A percentile compares a stretch with the other conserved stretches of the same genome.
These are phyloP conservation scores for Trebouxia sp. DNA, from an alignment of 139 green algal species.

Conservation along the genomic window DNA sequence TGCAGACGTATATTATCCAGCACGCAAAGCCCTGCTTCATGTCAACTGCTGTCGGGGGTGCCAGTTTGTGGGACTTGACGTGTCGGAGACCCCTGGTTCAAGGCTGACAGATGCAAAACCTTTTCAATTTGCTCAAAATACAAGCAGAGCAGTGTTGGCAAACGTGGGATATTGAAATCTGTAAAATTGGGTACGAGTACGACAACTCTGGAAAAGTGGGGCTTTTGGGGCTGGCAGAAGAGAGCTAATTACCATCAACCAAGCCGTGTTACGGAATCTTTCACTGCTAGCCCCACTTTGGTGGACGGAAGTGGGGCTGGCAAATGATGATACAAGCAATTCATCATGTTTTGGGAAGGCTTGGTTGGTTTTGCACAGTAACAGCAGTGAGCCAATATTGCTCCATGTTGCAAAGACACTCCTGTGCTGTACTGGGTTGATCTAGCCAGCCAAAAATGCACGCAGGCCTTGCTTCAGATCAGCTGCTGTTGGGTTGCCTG, in stretches of 20 bases:
- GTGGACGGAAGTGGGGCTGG: conserved; percentile 18
- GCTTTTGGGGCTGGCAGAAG: conserved; percentile 20
- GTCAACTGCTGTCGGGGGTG: conserved; percentile 21
- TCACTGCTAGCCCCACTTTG: conserved; percentile 20
- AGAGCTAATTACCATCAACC: conserved; percentile 22
- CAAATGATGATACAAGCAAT: conserved; percentile 25
- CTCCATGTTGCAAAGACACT: conserved; percentile 24
- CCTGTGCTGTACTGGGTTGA: conserved; percentile 21
- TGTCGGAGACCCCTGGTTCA: conserved; percentile 18
- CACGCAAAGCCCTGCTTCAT: conserved; percentile 26
- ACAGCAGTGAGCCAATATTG: conserved; percentile 20
- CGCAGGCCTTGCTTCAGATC: background rate
- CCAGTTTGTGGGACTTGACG: conserved; percentile 21
- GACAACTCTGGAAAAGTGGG: conserved; percentile 10
- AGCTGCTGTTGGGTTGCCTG: background rate
- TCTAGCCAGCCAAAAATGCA: background rate
- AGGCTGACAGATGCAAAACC: conserved; percentile 26
- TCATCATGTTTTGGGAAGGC: conserved; percentile 23
- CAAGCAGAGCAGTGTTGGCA: conserved; percentile 26
- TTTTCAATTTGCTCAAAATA: conserved; percentile 27
- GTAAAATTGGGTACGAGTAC: conserved; percentile 18
- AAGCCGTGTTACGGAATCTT: conserved; percentile 24
- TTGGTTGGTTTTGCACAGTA: conserved; percentile 22
- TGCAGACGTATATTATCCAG: conserved; percentile 23
- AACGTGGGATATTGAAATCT: conserved; percentile 15